Percentiles rank a stretch among this genome's conserved stretches.
phyloP scores from a whole-genome alignment of 2,329 filamentous ascomycete genomes.

The Leptodontidium sp. region DNA sequence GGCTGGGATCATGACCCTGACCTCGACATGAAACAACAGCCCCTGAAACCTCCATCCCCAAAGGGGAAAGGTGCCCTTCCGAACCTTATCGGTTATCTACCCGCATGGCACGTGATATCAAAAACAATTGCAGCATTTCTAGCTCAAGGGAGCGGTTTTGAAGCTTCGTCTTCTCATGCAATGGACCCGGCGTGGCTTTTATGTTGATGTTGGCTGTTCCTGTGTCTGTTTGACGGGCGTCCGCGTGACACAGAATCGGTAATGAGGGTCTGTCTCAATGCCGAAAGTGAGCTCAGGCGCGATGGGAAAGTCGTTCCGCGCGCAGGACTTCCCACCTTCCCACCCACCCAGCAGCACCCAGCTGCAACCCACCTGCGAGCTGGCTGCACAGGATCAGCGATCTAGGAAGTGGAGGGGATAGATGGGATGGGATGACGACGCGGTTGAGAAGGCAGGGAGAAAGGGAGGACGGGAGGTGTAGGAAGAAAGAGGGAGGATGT shows the following conservation, averaged over 20 bases:
- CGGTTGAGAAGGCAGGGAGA: neutral
- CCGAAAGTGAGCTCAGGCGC: conserved; percentile 12
- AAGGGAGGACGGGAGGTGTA: neutral
- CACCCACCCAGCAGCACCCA: neutral
- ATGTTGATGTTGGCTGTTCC: neutral
- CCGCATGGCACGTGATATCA: conserved; percentile 24
- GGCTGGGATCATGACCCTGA: neutral
- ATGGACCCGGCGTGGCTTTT: neutral
- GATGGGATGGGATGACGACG: neutral
- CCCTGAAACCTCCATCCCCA: neutral
- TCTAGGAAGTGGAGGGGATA: neutral
- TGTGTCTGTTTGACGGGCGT: conserved; percentile 11
- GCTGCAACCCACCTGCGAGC: neutral
- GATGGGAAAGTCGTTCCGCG: conserved; percentile 13
- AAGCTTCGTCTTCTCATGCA: neutral
- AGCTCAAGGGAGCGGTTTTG: neutral
- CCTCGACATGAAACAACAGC: conserved; percentile 1
- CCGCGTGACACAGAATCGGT: conserved; percentile 20
- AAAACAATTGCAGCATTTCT: neutral
- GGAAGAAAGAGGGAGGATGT: neutral
- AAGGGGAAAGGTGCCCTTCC: neutral
- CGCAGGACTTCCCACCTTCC: conserved; percentile 2
- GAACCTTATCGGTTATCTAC: conserved; percentile 1
- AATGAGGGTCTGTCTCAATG: neutral
- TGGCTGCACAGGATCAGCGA: conserved; percentile 16